Conservation (phyloP, 345 rosid genomes). For the Odontarrhena argentea region DNA sequence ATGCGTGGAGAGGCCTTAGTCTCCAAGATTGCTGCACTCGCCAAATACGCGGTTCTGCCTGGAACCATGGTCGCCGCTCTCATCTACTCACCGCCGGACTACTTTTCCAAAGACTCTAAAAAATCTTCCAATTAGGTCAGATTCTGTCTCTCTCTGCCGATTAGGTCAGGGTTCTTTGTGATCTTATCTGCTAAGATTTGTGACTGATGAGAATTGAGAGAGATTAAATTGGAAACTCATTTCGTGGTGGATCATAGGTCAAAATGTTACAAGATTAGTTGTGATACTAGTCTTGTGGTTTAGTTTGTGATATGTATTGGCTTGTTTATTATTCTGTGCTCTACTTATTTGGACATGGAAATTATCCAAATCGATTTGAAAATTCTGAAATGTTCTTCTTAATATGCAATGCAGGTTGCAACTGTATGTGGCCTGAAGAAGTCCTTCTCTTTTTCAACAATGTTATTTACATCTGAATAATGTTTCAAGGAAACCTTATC, state of each 20-base stretch:
- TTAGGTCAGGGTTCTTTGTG: neutral
- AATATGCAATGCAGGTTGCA: conserved; percentile 23
- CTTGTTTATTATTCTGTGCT: neutral
- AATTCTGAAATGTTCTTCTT: neutral
- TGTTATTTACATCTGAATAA: conserved; percentile 16
- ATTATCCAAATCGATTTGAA: neutral
- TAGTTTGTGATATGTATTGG: no score
- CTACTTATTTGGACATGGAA: neutral
- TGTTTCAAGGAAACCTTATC: conserved; percentile 17
- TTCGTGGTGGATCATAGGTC: no score
- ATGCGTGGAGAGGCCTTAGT: conserved; percentile 73
- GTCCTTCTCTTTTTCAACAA: neutral
- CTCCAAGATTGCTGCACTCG: conserved; percentile 56
- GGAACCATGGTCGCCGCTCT: conserved; percentile 71
- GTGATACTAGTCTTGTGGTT: no score
- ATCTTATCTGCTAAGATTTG: no score
- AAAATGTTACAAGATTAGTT: no score
- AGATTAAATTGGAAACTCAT: no score
- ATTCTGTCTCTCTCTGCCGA: neutral
- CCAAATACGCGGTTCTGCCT: conserved; percentile 58
- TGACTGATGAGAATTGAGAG: no score
- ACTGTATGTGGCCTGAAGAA: neutral
- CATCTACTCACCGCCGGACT: conserved; percentile 37
- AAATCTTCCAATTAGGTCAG: conserved; percentile 44
- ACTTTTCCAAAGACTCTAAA: conserved; percentile 33